phyloP scores from a whole-genome alignment of 164 flowering plant species.

The Aristolochia contorta region DNA sequence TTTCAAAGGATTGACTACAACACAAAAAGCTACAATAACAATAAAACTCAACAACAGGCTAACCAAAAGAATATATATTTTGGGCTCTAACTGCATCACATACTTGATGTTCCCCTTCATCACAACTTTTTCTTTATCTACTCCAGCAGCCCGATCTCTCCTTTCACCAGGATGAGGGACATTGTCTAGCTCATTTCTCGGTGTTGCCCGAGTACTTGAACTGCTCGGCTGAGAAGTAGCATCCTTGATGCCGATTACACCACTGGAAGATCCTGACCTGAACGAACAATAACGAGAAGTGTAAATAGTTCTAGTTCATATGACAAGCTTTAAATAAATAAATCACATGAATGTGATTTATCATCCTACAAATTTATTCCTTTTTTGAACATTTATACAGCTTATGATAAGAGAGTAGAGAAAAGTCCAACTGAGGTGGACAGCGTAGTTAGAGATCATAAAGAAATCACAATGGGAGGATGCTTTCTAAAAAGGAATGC shows the following conservation, averaged over 20 bases:
- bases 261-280: slow-evolving; percentile 51
- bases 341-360: too few species aligned
- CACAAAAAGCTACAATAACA: too few species aligned
- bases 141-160: slow-evolving; percentile 33
- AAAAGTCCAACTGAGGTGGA: too few species aligned
- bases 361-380: too few species aligned
- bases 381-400: too few species aligned
- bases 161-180: slow-evolving; percentile 23
- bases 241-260: slow-evolving; percentile 34
- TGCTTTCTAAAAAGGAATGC: too few species aligned
- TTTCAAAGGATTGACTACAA: background rate
- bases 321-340: too few species aligned
- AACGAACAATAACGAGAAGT: slow-evolving; percentile 2
- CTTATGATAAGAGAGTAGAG: too few species aligned
- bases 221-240: slow-evolving; percentile 25
- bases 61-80: background rate
- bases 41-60: background rate
- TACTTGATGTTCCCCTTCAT: slow-evolving; percentile 29
- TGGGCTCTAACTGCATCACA: background rate
- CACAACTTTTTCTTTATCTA: slow-evolving; percentile 32
- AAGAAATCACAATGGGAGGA: too few species aligned
- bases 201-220: slow-evolving; percentile 26
- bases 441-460: too few species aligned
- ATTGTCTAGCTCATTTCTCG: slow-evolving; percentile 46
- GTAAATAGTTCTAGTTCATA: background rate